Conservation (phyloP, 2,329 filamentous ascomycete genomes). For the Cercospora sp. region DNA sequence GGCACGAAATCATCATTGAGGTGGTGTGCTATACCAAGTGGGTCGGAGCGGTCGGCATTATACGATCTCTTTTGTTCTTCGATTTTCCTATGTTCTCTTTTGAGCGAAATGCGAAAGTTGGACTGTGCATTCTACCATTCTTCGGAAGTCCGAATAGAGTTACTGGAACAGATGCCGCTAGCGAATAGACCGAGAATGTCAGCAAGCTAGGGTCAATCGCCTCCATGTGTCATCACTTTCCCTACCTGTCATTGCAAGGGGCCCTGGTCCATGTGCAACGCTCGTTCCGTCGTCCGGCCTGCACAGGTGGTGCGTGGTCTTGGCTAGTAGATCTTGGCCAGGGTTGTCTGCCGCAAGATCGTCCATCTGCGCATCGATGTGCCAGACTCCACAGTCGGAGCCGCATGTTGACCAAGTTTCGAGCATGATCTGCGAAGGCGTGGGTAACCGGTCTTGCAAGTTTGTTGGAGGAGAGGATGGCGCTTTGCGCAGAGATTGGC, state of each 20-base stretch:
- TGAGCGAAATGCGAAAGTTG: neutral
- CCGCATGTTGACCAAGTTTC: neutral
- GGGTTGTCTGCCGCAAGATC: neutral
- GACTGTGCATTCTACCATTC: neutral
- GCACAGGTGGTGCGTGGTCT: conserved; percentile 3
- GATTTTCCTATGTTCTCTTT: neutral
- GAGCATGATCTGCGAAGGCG: neutral
- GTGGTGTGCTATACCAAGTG: conserved; percentile 9
- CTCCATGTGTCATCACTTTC: neutral
- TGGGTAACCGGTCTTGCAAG: neutral
- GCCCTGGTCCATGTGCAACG: neutral
- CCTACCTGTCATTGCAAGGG: neutral
- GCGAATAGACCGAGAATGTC: conserved; percentile 2
- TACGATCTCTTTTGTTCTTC: conserved; percentile 2
- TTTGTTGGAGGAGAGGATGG: neutral
- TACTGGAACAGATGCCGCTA: neutral
- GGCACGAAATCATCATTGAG: neutral
- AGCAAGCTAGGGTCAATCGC: neutral
- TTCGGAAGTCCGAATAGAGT: conserved; percentile 10
- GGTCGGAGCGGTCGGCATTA: neutral
- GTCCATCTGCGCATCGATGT: neutral
- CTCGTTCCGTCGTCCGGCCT: neutral
- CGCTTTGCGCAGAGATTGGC: neutral
- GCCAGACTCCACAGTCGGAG: neutral
- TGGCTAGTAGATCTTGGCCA: neutral